Percentiles rank a stretch among this genome's conserved stretches.
Evolutionary conservation across 2,329 filamentous ascomycete genomes (phyloP).

Genomic region (Diaporthe nobilis): DNA sequence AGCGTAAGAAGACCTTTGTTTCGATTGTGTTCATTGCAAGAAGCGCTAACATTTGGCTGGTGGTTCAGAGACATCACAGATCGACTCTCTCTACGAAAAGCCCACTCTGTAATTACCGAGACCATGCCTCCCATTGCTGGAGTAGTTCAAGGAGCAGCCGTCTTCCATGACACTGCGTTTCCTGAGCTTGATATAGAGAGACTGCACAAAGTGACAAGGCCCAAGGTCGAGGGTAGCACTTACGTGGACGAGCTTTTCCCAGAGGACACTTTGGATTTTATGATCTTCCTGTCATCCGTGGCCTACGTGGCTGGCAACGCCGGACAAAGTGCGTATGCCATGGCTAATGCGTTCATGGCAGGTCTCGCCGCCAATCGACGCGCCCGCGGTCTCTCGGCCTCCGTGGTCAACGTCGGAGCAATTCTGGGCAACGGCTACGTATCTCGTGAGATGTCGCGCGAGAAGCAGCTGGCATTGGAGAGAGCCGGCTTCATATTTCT

Average conservation of each 20-base stretch:
- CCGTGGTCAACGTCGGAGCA: conserved; percentile 51
- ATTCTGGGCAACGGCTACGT: conserved; percentile 46
- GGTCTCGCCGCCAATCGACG: conserved; percentile 52
- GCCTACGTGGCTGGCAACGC: conserved; percentile 49
- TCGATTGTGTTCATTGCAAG: background rate
- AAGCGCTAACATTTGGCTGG: background rate
- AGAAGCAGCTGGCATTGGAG: conserved; percentile 51
- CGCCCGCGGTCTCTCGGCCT: conserved; percentile 52
- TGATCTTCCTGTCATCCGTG: conserved; percentile 54
- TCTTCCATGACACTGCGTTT: conserved; percentile 42
- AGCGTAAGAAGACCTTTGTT: conserved; percentile 42
- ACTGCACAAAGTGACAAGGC: conserved; percentile 31
- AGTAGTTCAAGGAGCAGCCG: conserved; percentile 46
- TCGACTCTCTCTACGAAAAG: conserved; percentile 36
- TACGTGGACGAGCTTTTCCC: conserved; percentile 42
- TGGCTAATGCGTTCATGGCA: conserved; percentile 55
- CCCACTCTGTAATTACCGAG: conserved; percentile 28
- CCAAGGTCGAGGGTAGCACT: conserved; percentile 41
- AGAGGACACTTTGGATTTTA: conserved; percentile 52
- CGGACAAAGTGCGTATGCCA: conserved; percentile 53
- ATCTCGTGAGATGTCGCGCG: conserved; percentile 48
- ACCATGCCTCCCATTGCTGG: conserved; percentile 41
- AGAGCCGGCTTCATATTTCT: conserved; percentile 38
- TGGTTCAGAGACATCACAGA: conserved; percentile 36
- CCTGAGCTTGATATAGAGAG: conserved; percentile 38